Evolutionary conservation across 345 rosid species (phyloP), one percentile per base, ranked within the genome.

Genomic region (Eucalyptus marginata): DNA sequence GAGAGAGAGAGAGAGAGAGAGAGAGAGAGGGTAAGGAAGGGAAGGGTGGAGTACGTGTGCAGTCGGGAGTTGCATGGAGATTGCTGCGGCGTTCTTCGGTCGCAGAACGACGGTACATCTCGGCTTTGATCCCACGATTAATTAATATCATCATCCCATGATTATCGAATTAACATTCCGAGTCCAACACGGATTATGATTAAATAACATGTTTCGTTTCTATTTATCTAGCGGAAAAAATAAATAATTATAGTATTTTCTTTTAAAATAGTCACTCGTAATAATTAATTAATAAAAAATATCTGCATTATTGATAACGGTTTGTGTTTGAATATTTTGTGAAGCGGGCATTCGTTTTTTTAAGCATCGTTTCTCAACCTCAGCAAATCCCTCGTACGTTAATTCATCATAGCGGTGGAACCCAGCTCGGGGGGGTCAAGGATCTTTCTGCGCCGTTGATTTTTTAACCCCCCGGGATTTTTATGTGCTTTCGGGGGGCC

Each of bases 1-100:
- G 27, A 54, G 25, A 20, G 22, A 20, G 25, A 20, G 11, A 54
- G 59, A 54, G 24, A 52, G 7, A 50, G 52, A 50, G 59, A 54
- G 59, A 49, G 49, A 49, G 49, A 49, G 50, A 49, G 50, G 15
- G 87, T 14, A 52, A 52, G 58, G 7, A 56, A 31, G 27, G 44
- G 13, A 0, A 54, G 11, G 85, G 92, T 88, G 66, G 10, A 66
- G 56, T 89, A 95, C 97, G 95, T 94, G 96, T 95, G 90, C 25
- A 66, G 89, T 86, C 81, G 36, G 89, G 92, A 80, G n/a, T 64
- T 91, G 92, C 93, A 93, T 88, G 94, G 93, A 80, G 93, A 85
- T 68, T 36, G 84, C 90, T 62, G 84, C 90, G 3, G 31, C 68
- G 31, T 62, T 29, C 31, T 13, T 27, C 36, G 20, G 10, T 64